phyloP scores from a whole-genome alignment of 495 filamentous ascomycete genomes.

The Wilcoxina mikolae region DNA sequence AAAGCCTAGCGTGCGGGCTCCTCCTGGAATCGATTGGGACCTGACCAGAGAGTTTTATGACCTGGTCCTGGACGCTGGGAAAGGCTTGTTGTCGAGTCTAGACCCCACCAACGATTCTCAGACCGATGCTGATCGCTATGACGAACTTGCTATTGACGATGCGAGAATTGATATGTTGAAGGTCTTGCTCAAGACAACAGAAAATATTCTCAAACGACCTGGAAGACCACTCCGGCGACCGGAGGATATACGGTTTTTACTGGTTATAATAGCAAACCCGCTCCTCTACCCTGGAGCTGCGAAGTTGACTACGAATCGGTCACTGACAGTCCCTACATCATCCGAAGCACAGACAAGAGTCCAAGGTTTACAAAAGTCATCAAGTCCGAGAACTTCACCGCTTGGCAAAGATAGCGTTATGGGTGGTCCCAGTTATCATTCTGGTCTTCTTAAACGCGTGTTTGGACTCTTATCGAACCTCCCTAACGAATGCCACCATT shows the following conservation, averaged over 20 bases:
- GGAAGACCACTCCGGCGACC: constrained; percentile 53
- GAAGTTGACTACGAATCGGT: constrained; percentile 7
- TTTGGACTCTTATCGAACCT: constrained; percentile 66
- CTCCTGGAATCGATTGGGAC: constrained; percentile 62
- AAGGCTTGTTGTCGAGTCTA: constrained; percentile 15
- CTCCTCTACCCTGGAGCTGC: constrained; percentile 40
- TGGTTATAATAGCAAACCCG: constrained; percentile 78
- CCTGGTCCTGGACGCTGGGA: constrained; percentile 50
- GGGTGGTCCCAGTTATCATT: constrained; percentile 44
- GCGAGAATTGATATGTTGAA: constrained; percentile 53
- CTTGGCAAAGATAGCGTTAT: not conserved
- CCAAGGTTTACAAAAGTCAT: not conserved
- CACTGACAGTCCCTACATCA: constrained; percentile 12
- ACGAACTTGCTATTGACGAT: constrained; percentile 40
- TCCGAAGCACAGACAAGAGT: not conserved
- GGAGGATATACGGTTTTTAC: constrained; percentile 60
- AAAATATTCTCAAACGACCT: constrained; percentile 74
- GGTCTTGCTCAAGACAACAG: constrained; percentile 64
- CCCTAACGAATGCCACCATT: constrained; percentile 60
- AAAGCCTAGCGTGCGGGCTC: constrained; percentile 24
- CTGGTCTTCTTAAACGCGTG: constrained; percentile 77
- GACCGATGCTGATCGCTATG: constrained; percentile 46
- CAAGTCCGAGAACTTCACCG: not conserved
- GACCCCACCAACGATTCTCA: constrained; percentile 10
- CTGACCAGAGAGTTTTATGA: constrained; percentile 62